Percentiles rank a stretch among this genome's conserved stretches.
Conservation (phyloP, 1,139 yeast genomes). For the Yamadazyma dendronema region DNA sequence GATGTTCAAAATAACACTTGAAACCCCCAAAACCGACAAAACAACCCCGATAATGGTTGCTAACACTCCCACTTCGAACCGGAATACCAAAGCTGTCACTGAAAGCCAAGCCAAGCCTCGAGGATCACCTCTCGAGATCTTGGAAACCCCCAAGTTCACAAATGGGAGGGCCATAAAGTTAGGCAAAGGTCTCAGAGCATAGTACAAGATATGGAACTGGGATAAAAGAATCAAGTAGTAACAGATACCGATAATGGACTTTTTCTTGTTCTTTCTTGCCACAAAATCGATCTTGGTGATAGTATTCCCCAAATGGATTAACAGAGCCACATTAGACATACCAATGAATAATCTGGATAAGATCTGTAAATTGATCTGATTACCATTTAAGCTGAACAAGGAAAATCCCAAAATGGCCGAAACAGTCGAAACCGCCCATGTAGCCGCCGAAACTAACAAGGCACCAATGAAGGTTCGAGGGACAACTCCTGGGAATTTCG, state of each 20-base stretch:
- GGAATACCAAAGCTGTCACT: conserved; percentile 64
- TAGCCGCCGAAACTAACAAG: conserved; percentile 51
- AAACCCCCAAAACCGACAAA: conserved; percentile 42
- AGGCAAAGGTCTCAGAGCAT: conserved; percentile 80
- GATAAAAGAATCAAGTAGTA: conserved; percentile 55
- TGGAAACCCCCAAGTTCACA: conserved; percentile 55
- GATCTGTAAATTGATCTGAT: conserved; percentile 47
- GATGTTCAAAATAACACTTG: conserved; percentile 33
- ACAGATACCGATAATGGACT: conserved; percentile 48
- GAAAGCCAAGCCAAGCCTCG: conserved; percentile 59
- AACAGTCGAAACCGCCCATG: too few species aligned
- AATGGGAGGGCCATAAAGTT: conserved; percentile 83
- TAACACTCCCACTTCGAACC: conserved; percentile 70
- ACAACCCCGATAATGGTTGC: conserved; percentile 46
- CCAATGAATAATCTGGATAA: conserved; percentile 56
- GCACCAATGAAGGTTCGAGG: conserved; percentile 86
- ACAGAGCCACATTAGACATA: conserved; percentile 37
- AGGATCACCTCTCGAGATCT: conserved; percentile 49
- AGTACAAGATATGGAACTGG: conserved; percentile 79
- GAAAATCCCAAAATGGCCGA: too few species aligned
- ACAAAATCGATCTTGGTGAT: conserved; percentile 25
- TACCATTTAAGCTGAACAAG: conserved; percentile 10
- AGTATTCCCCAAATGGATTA: conserved; percentile 27
- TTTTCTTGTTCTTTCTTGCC: conserved; percentile 16
- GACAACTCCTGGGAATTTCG: conserved; percentile 81